These are phyloP conservation scores for Boletus mariae DNA, from an alignment of 1,284 basidiomycete genomes.

Conservation along the genomic window DNA sequence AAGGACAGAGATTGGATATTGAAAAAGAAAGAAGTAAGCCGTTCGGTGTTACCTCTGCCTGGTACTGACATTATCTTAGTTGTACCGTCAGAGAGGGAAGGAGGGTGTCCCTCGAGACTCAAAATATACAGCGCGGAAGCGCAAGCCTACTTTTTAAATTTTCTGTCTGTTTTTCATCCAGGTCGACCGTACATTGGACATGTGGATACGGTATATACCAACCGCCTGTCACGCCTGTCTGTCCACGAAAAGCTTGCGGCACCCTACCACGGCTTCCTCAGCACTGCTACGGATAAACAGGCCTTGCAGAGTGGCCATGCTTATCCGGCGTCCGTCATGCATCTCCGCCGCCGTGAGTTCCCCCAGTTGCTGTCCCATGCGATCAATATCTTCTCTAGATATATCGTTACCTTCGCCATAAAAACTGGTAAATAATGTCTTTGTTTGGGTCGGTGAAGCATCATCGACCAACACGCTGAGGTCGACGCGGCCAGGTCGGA, in stretches of 20 bases:
- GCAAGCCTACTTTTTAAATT: constrained; percentile 60
- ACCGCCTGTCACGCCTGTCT: constrained; percentile 30
- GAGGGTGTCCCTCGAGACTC: constrained; percentile 77
- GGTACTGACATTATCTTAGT: constrained; percentile 36
- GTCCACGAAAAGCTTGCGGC: constrained; percentile 49
- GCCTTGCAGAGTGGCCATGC: constrained; percentile 93
- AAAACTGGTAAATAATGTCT: constrained; percentile 80
- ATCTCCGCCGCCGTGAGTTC: constrained; percentile 52
- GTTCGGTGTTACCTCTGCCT: background rate
- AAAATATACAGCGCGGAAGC: constrained; percentile 77
- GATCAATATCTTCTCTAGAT: constrained; percentile 38
- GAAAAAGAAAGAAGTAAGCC: constrained; percentile 74
- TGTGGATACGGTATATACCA: constrained; percentile 9
- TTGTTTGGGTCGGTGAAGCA: constrained; percentile 80
- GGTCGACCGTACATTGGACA: background rate
- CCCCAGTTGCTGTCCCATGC: constrained; percentile 49
- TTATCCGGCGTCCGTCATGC: constrained; percentile 58
- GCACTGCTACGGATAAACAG: constrained; percentile 81
- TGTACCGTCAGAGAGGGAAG: constrained; percentile 79
- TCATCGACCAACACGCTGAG: constrained; percentile 84
- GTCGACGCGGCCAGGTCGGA: constrained; percentile 94
- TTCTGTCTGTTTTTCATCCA: background rate
- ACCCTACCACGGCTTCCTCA: constrained; percentile 56
- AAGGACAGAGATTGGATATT: constrained; percentile 80
- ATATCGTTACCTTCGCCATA: constrained; percentile 54